Evolutionary conservation across 768 basidiomycete genomes (phyloP), one percentile per base, ranked within the genome.

Genomic region (Amanita jacksonii): DNA sequence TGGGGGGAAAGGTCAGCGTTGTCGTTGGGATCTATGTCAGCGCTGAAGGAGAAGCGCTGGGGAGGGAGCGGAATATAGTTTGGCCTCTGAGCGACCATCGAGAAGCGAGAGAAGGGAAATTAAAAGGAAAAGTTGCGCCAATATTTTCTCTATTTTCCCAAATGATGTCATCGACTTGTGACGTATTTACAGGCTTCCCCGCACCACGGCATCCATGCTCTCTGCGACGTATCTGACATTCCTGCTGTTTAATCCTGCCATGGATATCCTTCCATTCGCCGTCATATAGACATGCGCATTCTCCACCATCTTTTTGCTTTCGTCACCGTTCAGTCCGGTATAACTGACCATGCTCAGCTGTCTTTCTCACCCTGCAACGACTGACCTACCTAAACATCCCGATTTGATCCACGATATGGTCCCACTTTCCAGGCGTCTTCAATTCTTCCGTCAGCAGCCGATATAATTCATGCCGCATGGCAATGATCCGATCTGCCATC

Each of bases 301-400:
- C 44, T 83, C 78, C 12, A 76, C 69, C 60, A 96, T 58, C 39
- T 68, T 73, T 59, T 77, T 68, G 60, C 79, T 77, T 59, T 92
- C 85, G 15, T 60, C 66, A 1, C 69, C 59, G 43, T 63, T 78
- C 59, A 96, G 69, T 16, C 91, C 92, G 23, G 90, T 93, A 66
- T 85, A 93, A 62, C 88, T n/a, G n/a, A n/a, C n/a, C n/a, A n/a
- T n/a, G n/a, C n/a, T n/a, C n/a, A n/a, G n/a, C n/a, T n/a, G n/a
- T n/a, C n/a, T n/a, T n/a, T n/a, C n/a, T n/a, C n/a, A n/a, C n/a
- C n/a, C n/a, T n/a, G n/a, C n/a, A n/a, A n/a, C n/a, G n/a, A n/a
- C n/a, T n/a, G n/a, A n/a, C n/a, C n/a, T n/a, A n/a, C n/a, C n/a
- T 90, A 73, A 93, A 96, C 93, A 94, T 96, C 45, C 93, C 94